A percentile compares a stretch with the other conserved stretches of the same genome.
Conservation (phyloP, 768 basidiomycete species). For the Boletus patriciae region DNA sequence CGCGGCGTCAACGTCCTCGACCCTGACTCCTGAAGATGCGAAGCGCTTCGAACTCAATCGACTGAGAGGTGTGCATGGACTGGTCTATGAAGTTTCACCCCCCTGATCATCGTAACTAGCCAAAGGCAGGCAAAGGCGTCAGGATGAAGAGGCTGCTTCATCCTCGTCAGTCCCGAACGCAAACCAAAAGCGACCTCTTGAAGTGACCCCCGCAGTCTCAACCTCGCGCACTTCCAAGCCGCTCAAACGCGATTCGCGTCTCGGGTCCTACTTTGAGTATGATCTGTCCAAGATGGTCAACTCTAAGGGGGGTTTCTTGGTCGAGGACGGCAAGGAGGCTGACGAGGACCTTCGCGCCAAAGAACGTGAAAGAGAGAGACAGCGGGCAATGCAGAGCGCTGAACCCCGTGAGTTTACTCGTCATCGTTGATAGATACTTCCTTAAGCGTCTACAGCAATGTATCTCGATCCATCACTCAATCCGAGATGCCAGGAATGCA, state of each 20-base stretch:
- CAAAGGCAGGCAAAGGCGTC: conserved; percentile 71
- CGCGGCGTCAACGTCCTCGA: conserved; percentile 10
- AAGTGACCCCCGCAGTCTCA: conserved; percentile 54
- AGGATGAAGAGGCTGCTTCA: conserved; percentile 52
- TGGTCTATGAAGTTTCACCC: background rate
- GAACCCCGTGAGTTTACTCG: conserved; percentile 58
- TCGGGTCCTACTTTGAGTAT: conserved; percentile 96
- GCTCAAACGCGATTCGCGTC: conserved; percentile 70
- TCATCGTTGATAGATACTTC: background rate
- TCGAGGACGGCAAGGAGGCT: conserved; percentile 82
- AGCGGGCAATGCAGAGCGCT: conserved; percentile 69
- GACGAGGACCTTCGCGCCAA: conserved; percentile 74
- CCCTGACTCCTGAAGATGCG: conserved; percentile 64
- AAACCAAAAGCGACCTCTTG: conserved; percentile 76
- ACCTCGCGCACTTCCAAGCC: conserved; percentile 58
- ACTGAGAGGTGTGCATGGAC: conserved; percentile 54
- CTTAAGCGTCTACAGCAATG: conserved; percentile 54
- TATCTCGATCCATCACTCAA: conserved; percentile 70
- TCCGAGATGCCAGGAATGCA: conserved; percentile 85
- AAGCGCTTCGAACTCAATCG: conserved; percentile 78
- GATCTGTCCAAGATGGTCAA: conserved; percentile 97
- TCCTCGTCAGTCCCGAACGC: conserved; percentile 52
- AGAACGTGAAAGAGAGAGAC: conserved; percentile 78
- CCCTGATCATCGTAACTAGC: conserved; percentile 42
- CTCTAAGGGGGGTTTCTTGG: conserved; percentile 91